Conservation (phyloP, 2,329 filamentous ascomycete genomes). For the Berkeleyomyces rouxiae region DNA sequence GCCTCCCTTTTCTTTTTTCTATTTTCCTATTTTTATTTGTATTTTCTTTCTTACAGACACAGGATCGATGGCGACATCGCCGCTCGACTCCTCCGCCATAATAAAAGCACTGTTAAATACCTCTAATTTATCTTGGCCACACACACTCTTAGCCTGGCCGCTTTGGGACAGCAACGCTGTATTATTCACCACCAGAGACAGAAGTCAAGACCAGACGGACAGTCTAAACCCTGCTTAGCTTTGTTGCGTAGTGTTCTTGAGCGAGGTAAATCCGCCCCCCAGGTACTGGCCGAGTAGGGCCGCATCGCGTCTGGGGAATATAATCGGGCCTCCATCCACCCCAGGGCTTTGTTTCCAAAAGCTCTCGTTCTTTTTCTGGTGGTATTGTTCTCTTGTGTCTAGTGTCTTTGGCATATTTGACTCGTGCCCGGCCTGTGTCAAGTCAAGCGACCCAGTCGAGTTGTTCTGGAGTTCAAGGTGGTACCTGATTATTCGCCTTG, state of each 20-base stretch:
- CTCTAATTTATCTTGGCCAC: neutral
- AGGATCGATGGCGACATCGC: conserved; percentile 19
- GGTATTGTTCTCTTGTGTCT: neutral
- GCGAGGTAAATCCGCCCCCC: neutral
- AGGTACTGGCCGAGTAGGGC: neutral
- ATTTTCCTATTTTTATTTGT: neutral
- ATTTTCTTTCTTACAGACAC: neutral
- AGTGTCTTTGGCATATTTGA: neutral
- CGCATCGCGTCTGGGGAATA: neutral
- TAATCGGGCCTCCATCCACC: neutral
- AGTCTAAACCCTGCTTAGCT: neutral
- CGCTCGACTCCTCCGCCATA: conserved; percentile 11
- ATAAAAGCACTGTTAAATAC: neutral
- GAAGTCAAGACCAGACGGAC: neutral
- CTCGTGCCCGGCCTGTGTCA: neutral
- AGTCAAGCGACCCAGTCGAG: neutral
- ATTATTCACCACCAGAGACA: neutral
- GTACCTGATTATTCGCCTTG: neutral
- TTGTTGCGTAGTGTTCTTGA: neutral
- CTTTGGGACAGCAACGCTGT: neutral
- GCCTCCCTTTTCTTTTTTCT: neutral
- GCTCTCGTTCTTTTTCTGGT: neutral
- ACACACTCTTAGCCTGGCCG: neutral
- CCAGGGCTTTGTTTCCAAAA: neutral
- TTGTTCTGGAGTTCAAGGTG: neutral